Evolutionary conservation across 805 yeast species (phyloP).

Genomic region (Schizosaccharomyces pombe): DNA sequence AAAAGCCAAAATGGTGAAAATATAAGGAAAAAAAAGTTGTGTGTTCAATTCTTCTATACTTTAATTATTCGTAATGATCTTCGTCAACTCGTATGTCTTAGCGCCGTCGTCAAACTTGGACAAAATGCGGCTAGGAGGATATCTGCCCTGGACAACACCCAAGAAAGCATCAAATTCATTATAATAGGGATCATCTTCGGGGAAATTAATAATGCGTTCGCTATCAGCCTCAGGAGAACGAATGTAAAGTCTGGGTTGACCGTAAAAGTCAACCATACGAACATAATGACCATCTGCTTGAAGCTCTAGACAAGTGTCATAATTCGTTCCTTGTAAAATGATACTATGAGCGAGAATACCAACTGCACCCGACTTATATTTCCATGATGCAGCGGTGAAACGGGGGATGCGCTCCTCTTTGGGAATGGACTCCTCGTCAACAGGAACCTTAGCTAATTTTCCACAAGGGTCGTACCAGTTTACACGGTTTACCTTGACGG

Average conservation of each 20-base stretch:
- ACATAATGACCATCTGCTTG: constrained; percentile 11
- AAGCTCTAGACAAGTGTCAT: constrained; percentile 9
- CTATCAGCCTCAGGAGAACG: constrained; percentile 24
- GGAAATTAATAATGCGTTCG: constrained; percentile 3
- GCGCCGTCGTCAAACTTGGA: constrained; percentile 2
- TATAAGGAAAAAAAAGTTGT: not conserved
- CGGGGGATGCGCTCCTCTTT: constrained; percentile 10
- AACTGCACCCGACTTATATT: constrained; percentile 9
- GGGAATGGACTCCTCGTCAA: constrained; percentile 9
- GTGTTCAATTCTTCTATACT: not conserved
- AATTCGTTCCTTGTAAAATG: constrained; percentile 9
- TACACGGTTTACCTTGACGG: constrained; percentile 8
- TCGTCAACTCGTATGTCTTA: constrained; percentile 4
- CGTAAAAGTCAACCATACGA: constrained; percentile 10
- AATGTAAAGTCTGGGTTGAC: constrained; percentile 9
- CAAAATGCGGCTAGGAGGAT: not conserved
- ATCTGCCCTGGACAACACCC: not conserved
- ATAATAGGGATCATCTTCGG: constrained; percentile 5
- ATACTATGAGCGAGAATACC: constrained; percentile 9
- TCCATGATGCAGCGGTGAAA: constrained; percentile 10
- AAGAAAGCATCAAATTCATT: constrained; percentile 3
- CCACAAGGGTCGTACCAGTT: constrained; percentile 10
- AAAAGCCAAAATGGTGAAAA: too few relatives aligned
- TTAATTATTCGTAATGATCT: constrained; percentile 1
- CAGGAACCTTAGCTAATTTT: constrained; percentile 6